phyloP scores from a whole-genome alignment of 352 stramenopile species.

The Phytophthora idaei region DNA sequence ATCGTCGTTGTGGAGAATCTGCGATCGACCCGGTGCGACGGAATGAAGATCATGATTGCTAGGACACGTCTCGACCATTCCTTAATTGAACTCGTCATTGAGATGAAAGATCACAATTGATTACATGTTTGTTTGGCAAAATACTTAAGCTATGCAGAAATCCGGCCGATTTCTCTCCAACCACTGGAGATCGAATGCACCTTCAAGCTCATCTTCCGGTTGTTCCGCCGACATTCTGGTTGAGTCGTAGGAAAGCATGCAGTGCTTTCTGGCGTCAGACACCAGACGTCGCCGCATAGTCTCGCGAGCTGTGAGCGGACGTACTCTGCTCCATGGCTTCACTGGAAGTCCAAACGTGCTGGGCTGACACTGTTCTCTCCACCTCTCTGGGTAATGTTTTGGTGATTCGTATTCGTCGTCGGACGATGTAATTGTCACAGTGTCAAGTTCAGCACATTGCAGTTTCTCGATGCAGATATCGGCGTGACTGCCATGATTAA shows the following conservation, averaged over 20 bases:
- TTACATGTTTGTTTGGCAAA: no score
- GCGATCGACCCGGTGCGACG: no score
- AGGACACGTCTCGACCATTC: no score
- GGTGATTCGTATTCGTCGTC: constrained; percentile 1
- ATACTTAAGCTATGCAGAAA: background rate
- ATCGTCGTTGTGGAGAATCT: no score
- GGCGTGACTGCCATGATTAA: background rate
- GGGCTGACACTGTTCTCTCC: background rate
- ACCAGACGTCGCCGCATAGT: constrained; percentile 5
- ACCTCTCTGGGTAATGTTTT: background rate
- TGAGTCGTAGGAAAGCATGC: background rate
- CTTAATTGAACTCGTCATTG: no score
- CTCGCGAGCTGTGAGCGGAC: background rate
- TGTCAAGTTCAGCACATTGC: background rate
- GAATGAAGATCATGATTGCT: no score
- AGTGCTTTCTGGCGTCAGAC: constrained; percentile 5
- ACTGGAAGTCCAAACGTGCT: background rate
- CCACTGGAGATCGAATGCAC: background rate
- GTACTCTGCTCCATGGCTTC: background rate
- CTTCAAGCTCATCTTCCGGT: constrained; percentile 4
- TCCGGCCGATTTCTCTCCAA: background rate
- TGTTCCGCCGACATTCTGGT: background rate
- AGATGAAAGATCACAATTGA: no score
- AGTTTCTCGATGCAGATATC: background rate
- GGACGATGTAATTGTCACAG: background rate